Evolutionary conservation across 106 monocot species (phyloP), one percentile per base, ranked within the genome.

Genomic region (Posidonia australis): DNA sequence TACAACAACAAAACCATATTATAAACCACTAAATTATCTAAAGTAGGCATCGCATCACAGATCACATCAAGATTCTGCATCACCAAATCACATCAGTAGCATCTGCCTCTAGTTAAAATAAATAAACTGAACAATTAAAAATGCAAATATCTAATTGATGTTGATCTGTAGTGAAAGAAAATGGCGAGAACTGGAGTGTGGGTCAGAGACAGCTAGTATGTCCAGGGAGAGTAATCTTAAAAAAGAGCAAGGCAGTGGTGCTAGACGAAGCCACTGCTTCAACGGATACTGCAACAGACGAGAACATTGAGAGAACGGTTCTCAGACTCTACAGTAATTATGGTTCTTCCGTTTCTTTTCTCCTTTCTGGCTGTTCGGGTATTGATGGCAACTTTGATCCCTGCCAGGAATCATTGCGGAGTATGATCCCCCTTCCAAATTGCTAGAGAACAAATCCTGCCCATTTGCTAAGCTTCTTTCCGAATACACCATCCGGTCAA

Each of bases 101-200:
- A n/a, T n/a, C n/a, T n/a, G n/a, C n/a, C n/a, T n/a, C n/a, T n/a
- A n/a, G n/a, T n/a, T n/a, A n/a, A n/a, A n/a, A n/a, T n/a, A n/a
- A n/a, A n/a, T n/a, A n/a, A n/a, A n/a, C n/a, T n/a, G n/a, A n/a
- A n/a, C n/a, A n/a, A n/a, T n/a, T n/a, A n/a, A n/a, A n/a, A n/a
- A n/a, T n/a, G n/a, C n/a, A n/a, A n/a, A n/a, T 9, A 4, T 36
- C 36, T 36, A 36, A 36, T 2, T 53, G n/a, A 53, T 53, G 6
- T 12, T 53, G 53, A 23, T 63, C 19, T 70, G 25, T 64, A 89
- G 93, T 94, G 14, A 78, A 63, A 20, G 84, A 94, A 70, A 94
- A 86, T 60, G 93, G 93, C 10, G 89, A 94, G 58, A 89, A 94
- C 59, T 94, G 93, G 93, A 94, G 93, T 30, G 77, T 93, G 26